Evolutionary conservation across 2,329 filamentous ascomycete genomes (phyloP).

Genomic region (Fusarium begoniae): DNA sequence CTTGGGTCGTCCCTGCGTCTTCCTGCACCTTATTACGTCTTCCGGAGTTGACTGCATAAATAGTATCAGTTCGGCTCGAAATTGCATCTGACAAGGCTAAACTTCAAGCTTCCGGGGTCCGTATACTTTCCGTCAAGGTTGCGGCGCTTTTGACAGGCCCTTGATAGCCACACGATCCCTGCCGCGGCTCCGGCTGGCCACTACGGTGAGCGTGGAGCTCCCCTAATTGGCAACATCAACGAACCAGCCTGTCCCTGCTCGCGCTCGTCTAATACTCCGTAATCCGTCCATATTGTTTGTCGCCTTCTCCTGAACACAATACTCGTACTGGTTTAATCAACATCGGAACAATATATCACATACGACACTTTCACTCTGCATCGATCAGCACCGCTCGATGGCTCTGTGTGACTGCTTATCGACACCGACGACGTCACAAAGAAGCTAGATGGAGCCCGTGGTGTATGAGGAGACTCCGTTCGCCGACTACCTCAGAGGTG

Average conservation of each 20-base stretch:
- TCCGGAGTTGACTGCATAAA: constrained; percentile 26
- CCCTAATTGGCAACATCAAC: constrained; percentile 40
- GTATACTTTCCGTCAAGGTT: neutral
- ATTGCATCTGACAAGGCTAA: constrained; percentile 21
- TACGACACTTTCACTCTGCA: constrained; percentile 13
- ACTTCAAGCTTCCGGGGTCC: constrained; percentile 11
- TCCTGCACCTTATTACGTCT: constrained; percentile 26
- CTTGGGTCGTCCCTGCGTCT: constrained; percentile 17
- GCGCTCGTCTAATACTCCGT: constrained; percentile 22
- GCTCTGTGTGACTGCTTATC: constrained; percentile 43
- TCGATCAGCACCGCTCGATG: constrained; percentile 40
- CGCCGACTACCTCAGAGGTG: constrained; percentile 90
- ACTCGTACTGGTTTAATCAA: constrained; percentile 15
- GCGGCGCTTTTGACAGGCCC: constrained; percentile 24
- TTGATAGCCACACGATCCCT: constrained; percentile 16
- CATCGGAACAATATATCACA: constrained; percentile 19
- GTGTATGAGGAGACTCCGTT: constrained; percentile 88
- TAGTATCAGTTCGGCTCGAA: constrained; percentile 21
- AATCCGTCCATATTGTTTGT: constrained; percentile 17
- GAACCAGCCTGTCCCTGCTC: constrained; percentile 38
- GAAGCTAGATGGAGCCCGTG: constrained; percentile 76
- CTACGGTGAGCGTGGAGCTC: constrained; percentile 39
- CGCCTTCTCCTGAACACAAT: constrained; percentile 36
- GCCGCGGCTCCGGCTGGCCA: constrained; percentile 23
- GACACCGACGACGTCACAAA: constrained; percentile 42